Evolutionary conservation across 2,329 filamentous ascomycete genomes (phyloP), one percentile per base, ranked within the genome.

Genomic region (Curvularia sp.): DNA sequence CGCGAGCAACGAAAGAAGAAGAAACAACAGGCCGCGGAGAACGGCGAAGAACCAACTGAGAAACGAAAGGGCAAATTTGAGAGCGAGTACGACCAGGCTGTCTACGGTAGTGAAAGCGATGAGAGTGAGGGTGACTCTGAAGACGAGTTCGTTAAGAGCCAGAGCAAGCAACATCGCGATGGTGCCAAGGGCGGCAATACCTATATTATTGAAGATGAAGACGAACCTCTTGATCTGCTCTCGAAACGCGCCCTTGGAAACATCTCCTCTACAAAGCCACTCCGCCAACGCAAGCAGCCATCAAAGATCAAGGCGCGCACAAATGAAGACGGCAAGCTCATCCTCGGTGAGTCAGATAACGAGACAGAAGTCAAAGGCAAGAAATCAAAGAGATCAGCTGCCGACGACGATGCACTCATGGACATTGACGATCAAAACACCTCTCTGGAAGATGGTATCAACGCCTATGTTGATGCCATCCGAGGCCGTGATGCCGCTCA

Each of bases 71-170:
- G 85, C 70, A 87, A 88, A 59, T 97, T 96, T 74, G 92, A 93
- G 78, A 96, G 91, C 78, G 94, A 96, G 72, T 97, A 95, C 77
- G 94, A 98, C 76, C 90, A 96, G 77, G 93, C 94, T n/a, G 86
- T 99, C 33, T 97, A 97, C 74, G 93, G 92, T 74, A 74, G 69
- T 55, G 79, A 79, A 12, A 89, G 83, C 49, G 83, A 80, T 50
- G 86, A 83, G 6, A 86, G 84, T 1, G 85, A 87, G 57, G 72
- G 62, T 30, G 71, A 74, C 42, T 75, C 72, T 1, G 74, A 76
- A 55, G 72, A 74, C 52, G 74, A 76, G 35, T 76, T 76, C 33
- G 65, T 76, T 61, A 75, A 70, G 61, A 68, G 51, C 31, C 69
- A 74, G 55, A 69, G 66, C 51, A 67, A 68, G 39, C 68, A 75